These are phyloP conservation scores for Colletotrichum lini DNA, from an alignment of 2,329 filamentous ascomycete species.

Conservation along the genomic window DNA sequence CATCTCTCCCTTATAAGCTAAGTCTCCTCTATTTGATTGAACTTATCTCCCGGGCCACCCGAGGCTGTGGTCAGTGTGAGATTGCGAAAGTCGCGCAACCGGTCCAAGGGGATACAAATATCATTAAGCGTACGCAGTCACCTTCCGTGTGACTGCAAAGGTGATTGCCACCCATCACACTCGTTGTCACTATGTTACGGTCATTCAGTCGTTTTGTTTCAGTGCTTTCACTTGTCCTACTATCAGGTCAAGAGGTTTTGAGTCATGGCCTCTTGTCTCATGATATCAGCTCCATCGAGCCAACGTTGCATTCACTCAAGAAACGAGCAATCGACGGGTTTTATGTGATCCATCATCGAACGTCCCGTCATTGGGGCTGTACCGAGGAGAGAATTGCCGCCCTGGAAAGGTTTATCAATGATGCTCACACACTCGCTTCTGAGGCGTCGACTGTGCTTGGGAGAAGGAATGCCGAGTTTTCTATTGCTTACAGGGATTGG, in stretches of 20 bases:
- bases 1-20: too few species aligned
- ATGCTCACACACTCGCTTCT: conserved; percentile 4
- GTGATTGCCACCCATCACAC: too few species aligned
- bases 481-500: conserved; percentile 20
- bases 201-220: not conserved
- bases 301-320: not conserved
- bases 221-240: not conserved
- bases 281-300: not conserved
- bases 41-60: too few species aligned
- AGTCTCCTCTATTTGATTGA: too few species aligned
- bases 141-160: too few species aligned
- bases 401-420: not conserved
- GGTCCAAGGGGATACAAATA: too few species aligned
- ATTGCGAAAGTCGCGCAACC: too few species aligned
- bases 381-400: not conserved
- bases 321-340: conserved; percentile 8
- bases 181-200: not conserved
- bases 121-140: too few species aligned
- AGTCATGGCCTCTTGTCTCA: not conserved
- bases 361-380: conserved; percentile 14
- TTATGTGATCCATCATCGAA: conserved; percentile 14
- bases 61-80: too few species aligned
- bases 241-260: not conserved
- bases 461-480: not conserved
- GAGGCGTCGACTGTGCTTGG: conserved; percentile 10